Evolutionary conservation across 345 rosid species (phyloP).

Genomic region (Arabis hirsuta): DNA sequence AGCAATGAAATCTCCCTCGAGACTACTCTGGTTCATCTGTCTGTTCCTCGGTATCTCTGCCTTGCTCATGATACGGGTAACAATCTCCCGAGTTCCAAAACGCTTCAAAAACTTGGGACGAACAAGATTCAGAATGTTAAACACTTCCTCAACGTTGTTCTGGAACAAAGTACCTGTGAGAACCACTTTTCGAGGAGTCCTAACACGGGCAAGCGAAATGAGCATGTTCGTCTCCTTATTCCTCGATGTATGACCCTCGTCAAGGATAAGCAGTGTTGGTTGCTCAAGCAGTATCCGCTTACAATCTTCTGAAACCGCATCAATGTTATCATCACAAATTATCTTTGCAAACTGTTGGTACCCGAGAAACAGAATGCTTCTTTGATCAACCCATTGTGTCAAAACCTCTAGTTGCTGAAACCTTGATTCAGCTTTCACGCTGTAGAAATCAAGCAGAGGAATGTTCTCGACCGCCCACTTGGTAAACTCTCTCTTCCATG

Average conservation of each 20-base stretch:
- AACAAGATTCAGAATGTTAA: constrained; percentile 80
- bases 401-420: constrained; percentile 68
- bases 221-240: constrained; percentile 72
- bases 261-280: constrained; percentile 82
- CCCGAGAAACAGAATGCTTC: constrained; percentile 82
- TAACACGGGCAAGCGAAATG: constrained; percentile 78
- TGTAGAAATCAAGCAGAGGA: constrained; percentile 73
- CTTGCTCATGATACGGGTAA: constrained; percentile 66
- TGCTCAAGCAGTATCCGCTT: constrained; percentile 67
- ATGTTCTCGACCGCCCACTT: constrained; percentile 80
- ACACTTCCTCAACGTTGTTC: constrained; percentile 86
- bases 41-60: constrained; percentile 54
- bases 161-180: constrained; percentile 93
- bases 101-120: constrained; percentile 80
- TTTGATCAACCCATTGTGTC: constrained; percentile 69
- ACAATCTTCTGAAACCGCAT: constrained; percentile 45
- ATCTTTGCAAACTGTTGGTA: constrained; percentile 84
- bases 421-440: constrained; percentile 70
- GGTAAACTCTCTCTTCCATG: constrained; percentile 89
- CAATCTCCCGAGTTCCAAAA: constrained; percentile 52
- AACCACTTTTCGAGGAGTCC: constrained; percentile 81
- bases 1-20: constrained; percentile 57
- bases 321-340: constrained; percentile 56
- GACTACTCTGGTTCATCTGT: constrained; percentile 55
- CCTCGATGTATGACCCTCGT: constrained; percentile 92